Conservation (phyloP, 176 grass and related monocot genomes). For the Eleusine indica region DNA sequence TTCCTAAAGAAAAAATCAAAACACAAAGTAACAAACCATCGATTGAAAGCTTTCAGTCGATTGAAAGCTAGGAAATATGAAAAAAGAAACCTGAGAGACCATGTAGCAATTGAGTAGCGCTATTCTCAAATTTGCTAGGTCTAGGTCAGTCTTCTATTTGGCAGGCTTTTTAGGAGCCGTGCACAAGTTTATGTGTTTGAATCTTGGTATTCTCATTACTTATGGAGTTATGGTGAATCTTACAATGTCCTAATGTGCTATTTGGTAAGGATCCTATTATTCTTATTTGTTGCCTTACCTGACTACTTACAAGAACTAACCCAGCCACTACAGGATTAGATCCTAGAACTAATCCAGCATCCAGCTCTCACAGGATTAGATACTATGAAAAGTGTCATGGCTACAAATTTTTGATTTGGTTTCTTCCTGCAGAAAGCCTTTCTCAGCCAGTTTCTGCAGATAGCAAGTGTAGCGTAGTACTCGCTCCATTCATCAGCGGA, state of each 20-base stretch:
- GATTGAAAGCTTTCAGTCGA: no score
- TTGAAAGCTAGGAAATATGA: no score
- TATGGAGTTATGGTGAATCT: slow-evolving; percentile 7
- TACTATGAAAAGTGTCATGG: neutral
- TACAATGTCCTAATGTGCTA: neutral
- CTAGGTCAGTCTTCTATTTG: neutral
- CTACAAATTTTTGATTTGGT: neutral
- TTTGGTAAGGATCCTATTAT: neutral
- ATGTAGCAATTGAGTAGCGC: neutral
- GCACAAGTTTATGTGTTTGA: neutral
- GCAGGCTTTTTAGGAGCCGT: neutral
- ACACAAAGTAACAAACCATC: no score
- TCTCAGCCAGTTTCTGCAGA: neutral
- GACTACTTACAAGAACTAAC: neutral
- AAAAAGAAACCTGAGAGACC: neutral
- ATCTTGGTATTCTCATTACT: slow-evolving; percentile 14
- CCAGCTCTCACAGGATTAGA: neutral
- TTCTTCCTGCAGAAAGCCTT: neutral
- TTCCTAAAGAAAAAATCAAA: no score
- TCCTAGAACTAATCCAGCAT: neutral
- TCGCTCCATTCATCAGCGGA: neutral
- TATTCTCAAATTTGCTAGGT: neutral
- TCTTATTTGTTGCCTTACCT: neutral
- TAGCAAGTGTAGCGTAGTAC: neutral
- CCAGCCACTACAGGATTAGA: neutral